These are phyloP conservation scores for Golubevia pallescens DNA, from an alignment of 1,284 basidiomycete species.

Conservation along the genomic window DNA sequence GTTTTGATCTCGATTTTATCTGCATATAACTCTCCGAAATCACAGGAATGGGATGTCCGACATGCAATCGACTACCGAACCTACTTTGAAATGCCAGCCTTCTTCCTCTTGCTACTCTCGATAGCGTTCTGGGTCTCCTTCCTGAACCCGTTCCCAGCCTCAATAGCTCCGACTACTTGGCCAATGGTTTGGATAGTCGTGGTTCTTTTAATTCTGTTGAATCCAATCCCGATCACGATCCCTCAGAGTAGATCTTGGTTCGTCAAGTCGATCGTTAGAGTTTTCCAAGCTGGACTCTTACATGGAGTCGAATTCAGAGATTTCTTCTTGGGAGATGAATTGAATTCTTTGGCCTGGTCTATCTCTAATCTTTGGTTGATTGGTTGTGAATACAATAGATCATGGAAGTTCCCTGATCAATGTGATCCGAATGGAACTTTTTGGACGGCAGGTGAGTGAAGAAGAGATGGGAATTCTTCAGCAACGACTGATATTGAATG, in stretches of 20 bases:
- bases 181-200: constrained; percentile 83
- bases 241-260: constrained; percentile 80
- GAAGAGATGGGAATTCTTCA: too few species aligned
- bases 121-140: constrained; percentile 88
- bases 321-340: constrained; percentile 63
- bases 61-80: constrained; percentile 79
- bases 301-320: constrained; percentile 62
- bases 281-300: constrained; percentile 73
- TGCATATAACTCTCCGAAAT: neutral
- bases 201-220: constrained; percentile 72
- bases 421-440: constrained; percentile 46
- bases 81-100: constrained; percentile 82
- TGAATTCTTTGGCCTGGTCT: constrained; percentile 61
- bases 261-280: constrained; percentile 70
- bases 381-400: constrained; percentile 74
- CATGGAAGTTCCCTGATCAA: constrained; percentile 66
- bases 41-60: constrained; percentile 69
- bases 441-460: constrained; percentile 57
- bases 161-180: constrained; percentile 69
- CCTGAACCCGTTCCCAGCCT: constrained; percentile 63
- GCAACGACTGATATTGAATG: too few species aligned
- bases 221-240: constrained; percentile 77
- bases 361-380: constrained; percentile 68
- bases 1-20: constrained; percentile 71
- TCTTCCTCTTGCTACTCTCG: constrained; percentile 77